A percentile compares a stretch with the other conserved stretches of the same genome.
These are phyloP conservation scores for Chaetomidium leptoderma DNA, from an alignment of 495 filamentous ascomycete genomes.

Conservation along the genomic window DNA sequence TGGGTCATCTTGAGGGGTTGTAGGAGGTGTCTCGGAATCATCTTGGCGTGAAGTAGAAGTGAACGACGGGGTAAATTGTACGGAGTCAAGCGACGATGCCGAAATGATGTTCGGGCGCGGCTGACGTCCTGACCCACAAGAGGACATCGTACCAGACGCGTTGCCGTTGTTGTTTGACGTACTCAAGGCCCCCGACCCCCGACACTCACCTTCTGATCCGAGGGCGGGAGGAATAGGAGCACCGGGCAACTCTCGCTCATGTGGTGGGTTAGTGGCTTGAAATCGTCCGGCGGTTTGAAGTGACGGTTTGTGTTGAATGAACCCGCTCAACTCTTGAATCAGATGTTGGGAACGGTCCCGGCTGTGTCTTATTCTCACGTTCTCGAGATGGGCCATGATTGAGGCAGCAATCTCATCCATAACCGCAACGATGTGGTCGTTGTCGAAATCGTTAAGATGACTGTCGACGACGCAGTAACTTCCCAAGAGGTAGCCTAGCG, in stretches of 20 bases:
- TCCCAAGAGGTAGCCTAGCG: constrained; percentile 30
- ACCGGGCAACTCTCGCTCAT: too few relatives aligned
- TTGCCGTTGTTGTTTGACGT: too few relatives aligned
- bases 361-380: constrained; percentile 30
- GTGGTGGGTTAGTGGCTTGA: background rate
- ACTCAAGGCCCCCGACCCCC: too few relatives aligned
- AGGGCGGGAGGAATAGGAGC: too few relatives aligned
- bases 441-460: constrained; percentile 28
- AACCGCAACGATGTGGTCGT: constrained; percentile 31
- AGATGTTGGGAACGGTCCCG: constrained; percentile 38
- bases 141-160: too few relatives aligned
- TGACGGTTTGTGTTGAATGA: constrained; percentile 36
- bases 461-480: constrained; percentile 37
- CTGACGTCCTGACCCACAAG: too few relatives aligned
- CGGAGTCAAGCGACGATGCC: constrained; percentile 26
- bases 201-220: too few relatives aligned
- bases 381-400: constrained; percentile 46
- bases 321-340: constrained; percentile 36
- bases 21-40: constrained; percentile 17
- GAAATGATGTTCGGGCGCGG: constrained; percentile 12
- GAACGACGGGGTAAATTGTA: background rate
- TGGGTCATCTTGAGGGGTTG: constrained; percentile 17
- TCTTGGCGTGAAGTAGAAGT: background rate
- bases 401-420: constrained; percentile 40
- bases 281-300: constrained; percentile 15